Evolutionary conservation across 2,329 filamentous ascomycete species (phyloP), one percentile per base, ranked within the genome.

Genomic region (Karstenula rhodostoma): DNA sequence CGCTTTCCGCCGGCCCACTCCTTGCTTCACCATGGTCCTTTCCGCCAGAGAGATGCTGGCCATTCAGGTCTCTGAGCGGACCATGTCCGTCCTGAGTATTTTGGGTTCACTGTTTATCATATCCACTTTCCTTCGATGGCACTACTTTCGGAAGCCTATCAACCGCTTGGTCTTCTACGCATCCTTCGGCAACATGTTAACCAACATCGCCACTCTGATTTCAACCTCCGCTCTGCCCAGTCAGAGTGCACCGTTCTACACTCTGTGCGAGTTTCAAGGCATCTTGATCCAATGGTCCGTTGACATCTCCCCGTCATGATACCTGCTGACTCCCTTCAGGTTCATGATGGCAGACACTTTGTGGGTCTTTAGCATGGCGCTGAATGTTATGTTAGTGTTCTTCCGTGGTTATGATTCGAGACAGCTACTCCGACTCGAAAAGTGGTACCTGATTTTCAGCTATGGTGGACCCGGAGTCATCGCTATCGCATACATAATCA

Each of bases 141-240:
- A 83, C 17, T 84, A 84, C 5, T 95, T 95, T 73, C 90, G 91
- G 70, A 94, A 93, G 72, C 90, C 92, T n/a, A 93, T 95, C 79
- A 95, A 95, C 72, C 85, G 92, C 19, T 83, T 96, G 0, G 89
- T 94, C 10, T 94, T 96, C 76, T 95, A 90, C 74, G 92, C 92
- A 7, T 90, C 90, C 0, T 90, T 92, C 71, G 92, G 92, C 9
- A 96, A 96, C 71, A 83, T 94, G 68, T 82, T 93, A 77, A 87
- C 87, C 62, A 94, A 93, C 74, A 84, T 92, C 19, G 91, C 89
- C 1, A 93, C 92, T 0, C 77, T 94, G 35, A 91, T 94, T 71
- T 88, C 90, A 0, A 84, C 85, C 37, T 82, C 84, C 0, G 90
- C 87, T 42, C 78, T 92, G 7, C 66, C 71, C 2, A 15, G 37